phyloP scores from a whole-genome alignment of 2,329 filamentous ascomycete genomes.

The Gyromitra esculenta region DNA sequence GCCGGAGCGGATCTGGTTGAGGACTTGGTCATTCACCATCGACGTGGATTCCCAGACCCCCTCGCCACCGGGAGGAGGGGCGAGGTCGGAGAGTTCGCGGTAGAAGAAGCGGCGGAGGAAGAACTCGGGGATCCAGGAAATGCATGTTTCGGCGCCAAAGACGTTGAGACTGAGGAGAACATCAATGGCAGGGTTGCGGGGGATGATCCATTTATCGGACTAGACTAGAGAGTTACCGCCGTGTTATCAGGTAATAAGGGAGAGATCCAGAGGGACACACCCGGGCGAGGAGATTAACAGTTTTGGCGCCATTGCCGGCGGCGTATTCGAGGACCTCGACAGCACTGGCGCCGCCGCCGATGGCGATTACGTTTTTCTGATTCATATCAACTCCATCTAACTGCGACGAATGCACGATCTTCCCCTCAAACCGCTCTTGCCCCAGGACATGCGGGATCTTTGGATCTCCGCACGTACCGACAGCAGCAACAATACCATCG shows the following conservation, averaged over 20 bases:
- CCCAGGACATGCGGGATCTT: slow-evolving; percentile 76
- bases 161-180: slow-evolving; percentile 79
- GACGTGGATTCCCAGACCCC: slow-evolving; percentile 69
- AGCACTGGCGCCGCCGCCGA: slow-evolving; percentile 82
- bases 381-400: slow-evolving; percentile 77
- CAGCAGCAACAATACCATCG: slow-evolving; percentile 79
- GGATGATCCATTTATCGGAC: slow-evolving; percentile 88
- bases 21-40: slow-evolving; percentile 85
- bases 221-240: neutral
- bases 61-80: slow-evolving; percentile 75
- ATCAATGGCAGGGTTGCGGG: slow-evolving; percentile 79
- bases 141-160: slow-evolving; percentile 77
- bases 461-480: slow-evolving; percentile 82
- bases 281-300: slow-evolving; percentile 77
- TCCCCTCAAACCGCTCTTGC: slow-evolving; percentile 76
- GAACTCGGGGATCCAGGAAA: slow-evolving; percentile 81
- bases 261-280: slow-evolving; percentile 15
- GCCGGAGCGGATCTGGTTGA: slow-evolving; percentile 76
- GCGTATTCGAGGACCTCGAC: slow-evolving; percentile 86
- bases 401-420: slow-evolving; percentile 78
- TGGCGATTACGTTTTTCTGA: slow-evolving; percentile 78
- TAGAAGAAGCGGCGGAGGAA: slow-evolving; percentile 83
- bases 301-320: slow-evolving; percentile 70
- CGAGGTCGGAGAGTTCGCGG: slow-evolving; percentile 77
- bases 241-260: slow-evolving; percentile 49